Percentiles rank a stretch among this genome's conserved stretches.
These are phyloP conservation scores for Penicillium canescens DNA, from an alignment of 495 filamentous ascomycete species.

Conservation along the genomic window DNA sequence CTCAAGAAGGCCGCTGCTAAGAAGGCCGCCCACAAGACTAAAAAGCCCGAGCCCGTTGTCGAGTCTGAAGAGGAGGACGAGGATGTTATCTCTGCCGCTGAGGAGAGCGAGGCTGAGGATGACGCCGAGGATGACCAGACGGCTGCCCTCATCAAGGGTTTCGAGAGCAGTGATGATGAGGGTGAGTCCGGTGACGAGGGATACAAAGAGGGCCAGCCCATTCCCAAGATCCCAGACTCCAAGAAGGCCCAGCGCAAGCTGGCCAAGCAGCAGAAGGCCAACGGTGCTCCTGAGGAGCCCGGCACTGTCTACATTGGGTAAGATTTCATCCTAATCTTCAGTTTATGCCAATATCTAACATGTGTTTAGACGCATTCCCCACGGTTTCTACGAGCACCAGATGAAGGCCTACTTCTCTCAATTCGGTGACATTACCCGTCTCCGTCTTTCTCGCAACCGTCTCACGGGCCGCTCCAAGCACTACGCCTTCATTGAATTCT, in stretches of 20 bases:
- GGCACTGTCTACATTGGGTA: slow-evolving; percentile 84
- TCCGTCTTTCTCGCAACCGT: slow-evolving; percentile 88
- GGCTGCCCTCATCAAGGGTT: slow-evolving; percentile 68
- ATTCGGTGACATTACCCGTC: slow-evolving; percentile 79
- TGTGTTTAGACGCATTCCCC: slow-evolving; percentile 68
- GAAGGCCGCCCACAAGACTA: slow-evolving; percentile 23
- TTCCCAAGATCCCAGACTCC: slow-evolving; percentile 60
- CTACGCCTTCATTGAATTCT: slow-evolving; percentile 92
- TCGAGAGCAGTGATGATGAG: slow-evolving; percentile 77
- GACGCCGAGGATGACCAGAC: slow-evolving; percentile 65
- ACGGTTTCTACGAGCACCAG: slow-evolving; percentile 95
- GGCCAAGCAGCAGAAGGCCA: slow-evolving; percentile 49
- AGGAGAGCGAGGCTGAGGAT: slow-evolving; percentile 30
- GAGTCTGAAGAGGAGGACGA: slow-evolving; percentile 24
- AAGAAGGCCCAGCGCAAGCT: slow-evolving; percentile 63
- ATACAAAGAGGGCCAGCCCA: slow-evolving; percentile 55
- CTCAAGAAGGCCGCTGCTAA: slow-evolving; percentile 37
- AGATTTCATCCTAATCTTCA: slow-evolving; percentile 11
- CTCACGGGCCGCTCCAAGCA: slow-evolving; percentile 87
- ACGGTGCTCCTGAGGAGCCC: slow-evolving; percentile 50
- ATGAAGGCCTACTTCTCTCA: slow-evolving; percentile 95
- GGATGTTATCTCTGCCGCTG: slow-evolving; percentile 23
- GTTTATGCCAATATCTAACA: slow-evolving; percentile 17
- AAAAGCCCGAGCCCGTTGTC: slow-evolving; percentile 24
- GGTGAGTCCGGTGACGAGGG: slow-evolving; percentile 54